phyloP scores from a whole-genome alignment of 164 flowering plant genomes.

The Annona squamosa region DNA sequence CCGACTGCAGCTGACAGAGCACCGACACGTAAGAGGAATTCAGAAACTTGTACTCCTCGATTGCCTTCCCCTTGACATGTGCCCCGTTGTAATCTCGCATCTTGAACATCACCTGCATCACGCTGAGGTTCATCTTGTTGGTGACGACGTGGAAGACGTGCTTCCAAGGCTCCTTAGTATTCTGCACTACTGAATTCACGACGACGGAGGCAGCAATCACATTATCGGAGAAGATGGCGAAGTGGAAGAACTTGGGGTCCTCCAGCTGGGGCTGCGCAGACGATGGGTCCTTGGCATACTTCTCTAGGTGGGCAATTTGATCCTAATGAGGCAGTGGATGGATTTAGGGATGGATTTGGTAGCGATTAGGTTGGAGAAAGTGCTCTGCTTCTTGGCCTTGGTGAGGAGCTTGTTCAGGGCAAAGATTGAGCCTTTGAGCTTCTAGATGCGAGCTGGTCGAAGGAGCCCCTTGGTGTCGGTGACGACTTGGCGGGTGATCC shows the following conservation, averaged over 20 bases:
- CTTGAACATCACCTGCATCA: constrained; percentile 29
- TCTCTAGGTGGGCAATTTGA: constrained; percentile 22
- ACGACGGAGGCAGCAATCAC: constrained; percentile 28
- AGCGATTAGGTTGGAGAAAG: constrained; percentile 26
- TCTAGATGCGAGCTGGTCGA: constrained; percentile 30
- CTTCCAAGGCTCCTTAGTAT: constrained; percentile 22
- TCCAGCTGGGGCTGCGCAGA: constrained; percentile 15
- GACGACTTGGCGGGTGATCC: constrained; percentile 10
- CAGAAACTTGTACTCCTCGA: constrained; percentile 27
- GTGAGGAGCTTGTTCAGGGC: constrained; percentile 22
- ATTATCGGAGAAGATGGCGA: constrained; percentile 21
- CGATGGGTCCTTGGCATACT: constrained; percentile 11
- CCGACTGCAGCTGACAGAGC: constrained; percentile 23
- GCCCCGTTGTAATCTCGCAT: constrained; percentile 20
- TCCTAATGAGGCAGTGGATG: constrained; percentile 27
- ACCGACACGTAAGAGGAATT: constrained; percentile 25
- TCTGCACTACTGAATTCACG: constrained; percentile 25
- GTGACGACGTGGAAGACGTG: constrained; percentile 32
- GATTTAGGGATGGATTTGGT: constrained; percentile 28
- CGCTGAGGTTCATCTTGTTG: constrained; percentile 22
- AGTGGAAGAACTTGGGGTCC: constrained; percentile 25
- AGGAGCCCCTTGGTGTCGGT: constrained; percentile 11
- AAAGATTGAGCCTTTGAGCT: constrained; percentile 27
- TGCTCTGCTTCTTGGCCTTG: constrained; percentile 27
- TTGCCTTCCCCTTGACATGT: constrained; percentile 24